Evolutionary conservation across 1,284 basidiomycete genomes (phyloP).

Genomic region (Caloboletus firmus): DNA sequence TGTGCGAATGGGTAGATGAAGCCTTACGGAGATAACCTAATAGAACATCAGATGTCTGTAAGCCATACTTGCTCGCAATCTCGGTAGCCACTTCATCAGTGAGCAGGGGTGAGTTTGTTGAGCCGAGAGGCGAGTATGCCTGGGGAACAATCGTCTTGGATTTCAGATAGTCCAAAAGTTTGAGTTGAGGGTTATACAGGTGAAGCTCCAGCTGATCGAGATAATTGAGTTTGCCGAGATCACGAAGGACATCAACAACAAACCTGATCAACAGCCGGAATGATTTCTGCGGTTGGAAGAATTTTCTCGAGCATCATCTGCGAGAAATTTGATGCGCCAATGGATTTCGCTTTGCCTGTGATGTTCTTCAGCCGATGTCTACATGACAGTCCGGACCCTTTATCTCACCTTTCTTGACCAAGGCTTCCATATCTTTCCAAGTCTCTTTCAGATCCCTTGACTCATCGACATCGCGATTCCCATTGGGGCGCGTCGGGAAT

Average conservation of each 20-base stretch:
- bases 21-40: constrained; percentile 63
- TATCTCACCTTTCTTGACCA: constrained; percentile 58
- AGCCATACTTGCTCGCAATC: constrained; percentile 62
- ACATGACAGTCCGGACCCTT: not conserved
- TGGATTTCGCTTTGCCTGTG: constrained; percentile 68
- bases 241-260: constrained; percentile 7
- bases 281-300: constrained; percentile 52
- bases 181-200: constrained; percentile 75
- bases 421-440: constrained; percentile 81
- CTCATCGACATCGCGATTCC: constrained; percentile 65
- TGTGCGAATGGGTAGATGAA: constrained; percentile 7
- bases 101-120: constrained; percentile 68
- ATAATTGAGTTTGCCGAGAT: constrained; percentile 10
- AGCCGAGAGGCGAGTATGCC: constrained; percentile 86
- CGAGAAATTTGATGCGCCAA: constrained; percentile 76
- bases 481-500: constrained; percentile 68
- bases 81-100: constrained; percentile 63
- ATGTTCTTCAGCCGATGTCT: constrained; percentile 19
- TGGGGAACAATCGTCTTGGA: constrained; percentile 71
- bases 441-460: constrained; percentile 70
- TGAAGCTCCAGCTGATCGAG: constrained; percentile 65
- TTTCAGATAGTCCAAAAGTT: constrained; percentile 66
- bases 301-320: constrained; percentile 63
- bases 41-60: constrained; percentile 64
- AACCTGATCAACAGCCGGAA: constrained; percentile 68